Evolutionary conservation across 2,329 filamentous ascomycete genomes (phyloP).

Genomic region (Microdochium paspali): DNA sequence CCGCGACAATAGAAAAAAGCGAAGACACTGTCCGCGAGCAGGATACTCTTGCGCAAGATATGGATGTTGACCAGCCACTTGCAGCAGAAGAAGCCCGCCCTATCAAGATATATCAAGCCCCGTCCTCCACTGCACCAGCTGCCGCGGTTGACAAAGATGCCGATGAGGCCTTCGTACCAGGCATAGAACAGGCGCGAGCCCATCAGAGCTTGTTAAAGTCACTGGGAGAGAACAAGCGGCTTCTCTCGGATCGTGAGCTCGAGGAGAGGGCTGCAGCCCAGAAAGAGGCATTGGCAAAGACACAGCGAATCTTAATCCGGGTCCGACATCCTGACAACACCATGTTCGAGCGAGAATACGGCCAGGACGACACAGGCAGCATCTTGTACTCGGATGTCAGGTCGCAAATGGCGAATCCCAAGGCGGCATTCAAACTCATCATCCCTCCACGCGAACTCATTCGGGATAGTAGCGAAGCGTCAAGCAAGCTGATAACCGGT

Average conservation of each 20-base stretch:
- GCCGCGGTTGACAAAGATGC: constrained; percentile 60
- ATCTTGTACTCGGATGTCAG: constrained; percentile 68
- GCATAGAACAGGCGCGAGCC: constrained; percentile 64
- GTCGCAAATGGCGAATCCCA: constrained; percentile 54
- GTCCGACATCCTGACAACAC: constrained; percentile 85
- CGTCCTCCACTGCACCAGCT: constrained; percentile 61
- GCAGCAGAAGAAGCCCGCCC: constrained; percentile 31
- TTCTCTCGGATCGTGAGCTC: constrained; percentile 76
- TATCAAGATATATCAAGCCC: constrained; percentile 69
- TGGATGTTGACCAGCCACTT: constrained; percentile 15
- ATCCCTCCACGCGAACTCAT: constrained; percentile 46
- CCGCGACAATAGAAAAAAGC: constrained; percentile 1
- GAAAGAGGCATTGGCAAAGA: constrained; percentile 53
- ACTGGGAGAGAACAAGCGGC: constrained; percentile 60
- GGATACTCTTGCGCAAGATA: constrained; percentile 9
- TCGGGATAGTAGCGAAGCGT: constrained; percentile 30
- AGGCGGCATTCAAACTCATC: constrained; percentile 63
- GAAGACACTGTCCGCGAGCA: constrained; percentile 2
- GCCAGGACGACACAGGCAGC: constrained; percentile 56
- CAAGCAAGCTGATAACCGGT: constrained; percentile 56
- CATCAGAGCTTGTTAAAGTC: constrained; percentile 60
- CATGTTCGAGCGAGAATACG: constrained; percentile 64
- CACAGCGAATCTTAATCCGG: constrained; percentile 64
- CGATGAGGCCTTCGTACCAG: constrained; percentile 69
- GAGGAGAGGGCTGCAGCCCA: constrained; percentile 59